phyloP scores from a whole-genome alignment of 768 basidiomycete species.

The Russula griseocarnosa region DNA sequence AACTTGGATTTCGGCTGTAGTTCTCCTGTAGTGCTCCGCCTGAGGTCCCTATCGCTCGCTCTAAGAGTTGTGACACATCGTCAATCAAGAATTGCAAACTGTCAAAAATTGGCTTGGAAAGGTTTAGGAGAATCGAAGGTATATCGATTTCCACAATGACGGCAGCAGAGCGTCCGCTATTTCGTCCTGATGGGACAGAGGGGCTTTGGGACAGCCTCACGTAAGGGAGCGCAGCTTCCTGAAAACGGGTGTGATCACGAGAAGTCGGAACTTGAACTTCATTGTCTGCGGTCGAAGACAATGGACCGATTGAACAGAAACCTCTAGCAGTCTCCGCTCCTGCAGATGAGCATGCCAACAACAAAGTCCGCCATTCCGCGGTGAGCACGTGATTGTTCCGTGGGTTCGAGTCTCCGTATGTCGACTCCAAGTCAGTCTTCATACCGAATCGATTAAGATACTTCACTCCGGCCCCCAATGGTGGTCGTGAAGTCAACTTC shows the following conservation, averaged over 20 bases:
- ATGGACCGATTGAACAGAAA: constrained; percentile 51
- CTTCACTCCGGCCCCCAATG: constrained; percentile 23
- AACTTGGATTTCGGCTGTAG: constrained; percentile 53
- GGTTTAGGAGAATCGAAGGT: constrained; percentile 57
- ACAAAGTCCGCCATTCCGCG: constrained; percentile 43
- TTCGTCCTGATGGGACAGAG: background rate
- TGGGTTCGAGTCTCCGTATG: constrained; percentile 5
- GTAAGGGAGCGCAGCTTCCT: constrained; percentile 1
- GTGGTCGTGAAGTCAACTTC: constrained; percentile 34
- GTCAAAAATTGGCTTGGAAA: constrained; percentile 67
- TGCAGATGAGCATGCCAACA: constrained; percentile 47
- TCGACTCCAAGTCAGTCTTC: constrained; percentile 21
- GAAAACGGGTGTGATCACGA: constrained; percentile 22
- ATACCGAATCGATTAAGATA: background rate
- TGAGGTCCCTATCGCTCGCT: constrained; percentile 37
- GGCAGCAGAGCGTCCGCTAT: constrained; percentile 23
- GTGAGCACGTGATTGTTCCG: constrained; percentile 35
- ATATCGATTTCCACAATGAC: constrained; percentile 38
- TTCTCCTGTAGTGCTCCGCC: constrained; percentile 33
- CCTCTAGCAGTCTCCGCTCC: constrained; percentile 41
- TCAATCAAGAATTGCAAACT: constrained; percentile 85
- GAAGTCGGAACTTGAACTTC: background rate
- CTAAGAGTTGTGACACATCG: constrained; percentile 71
- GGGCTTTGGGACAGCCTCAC: background rate
- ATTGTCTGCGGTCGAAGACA: constrained; percentile 28